Evolutionary conservation across 2,329 filamentous ascomycete species (phyloP).

Genomic region (Xenoacremonium recifei): DNA sequence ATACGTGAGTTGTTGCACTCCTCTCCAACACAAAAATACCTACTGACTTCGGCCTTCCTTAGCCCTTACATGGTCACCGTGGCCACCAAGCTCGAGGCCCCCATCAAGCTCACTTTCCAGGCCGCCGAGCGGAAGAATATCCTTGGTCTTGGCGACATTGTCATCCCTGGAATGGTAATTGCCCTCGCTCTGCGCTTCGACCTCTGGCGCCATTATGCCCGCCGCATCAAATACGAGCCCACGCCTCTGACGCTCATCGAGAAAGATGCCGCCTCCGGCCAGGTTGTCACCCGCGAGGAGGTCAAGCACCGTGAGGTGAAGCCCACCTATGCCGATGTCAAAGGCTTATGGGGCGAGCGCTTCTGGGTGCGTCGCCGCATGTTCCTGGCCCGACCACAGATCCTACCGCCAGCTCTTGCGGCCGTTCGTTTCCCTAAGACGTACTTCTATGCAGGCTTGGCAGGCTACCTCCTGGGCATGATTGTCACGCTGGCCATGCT

Average conservation of each 20-base stretch:
- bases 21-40: slow-evolving; percentile 18
- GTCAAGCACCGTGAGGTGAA: slow-evolving; percentile 49
- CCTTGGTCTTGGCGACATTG: slow-evolving; percentile 91
- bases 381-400: slow-evolving; percentile 21
- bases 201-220: slow-evolving; percentile 77
- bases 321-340: slow-evolving; percentile 54
- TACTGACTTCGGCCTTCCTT: slow-evolving; percentile 62
- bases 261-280: slow-evolving; percentile 31
- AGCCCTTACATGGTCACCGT: slow-evolving; percentile 87
- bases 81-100: slow-evolving; percentile 84
- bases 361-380: slow-evolving; percentile 63
- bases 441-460: slow-evolving; percentile 77
- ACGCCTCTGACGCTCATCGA: slow-evolving; percentile 33
- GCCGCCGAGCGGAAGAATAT: slow-evolving; percentile 70
- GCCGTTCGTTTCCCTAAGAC: slow-evolving; percentile 69
- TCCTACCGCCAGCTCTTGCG: slow-evolving; percentile 30
- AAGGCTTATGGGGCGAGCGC: slow-evolving; percentile 77
- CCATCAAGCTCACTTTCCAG: slow-evolving; percentile 83
- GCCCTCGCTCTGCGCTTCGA: slow-evolving; percentile 89
- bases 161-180: slow-evolving; percentile 88
- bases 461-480: slow-evolving; percentile 79
- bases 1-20: slow-evolving; percentile 55
- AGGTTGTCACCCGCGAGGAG: slow-evolving; percentile 34
- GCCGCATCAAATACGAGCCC: slow-evolving; percentile 54
- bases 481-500: slow-evolving; percentile 73